phyloP scores from a whole-genome alignment of 164 flowering plant genomes.

The Magnolia kwangsiensis region DNA sequence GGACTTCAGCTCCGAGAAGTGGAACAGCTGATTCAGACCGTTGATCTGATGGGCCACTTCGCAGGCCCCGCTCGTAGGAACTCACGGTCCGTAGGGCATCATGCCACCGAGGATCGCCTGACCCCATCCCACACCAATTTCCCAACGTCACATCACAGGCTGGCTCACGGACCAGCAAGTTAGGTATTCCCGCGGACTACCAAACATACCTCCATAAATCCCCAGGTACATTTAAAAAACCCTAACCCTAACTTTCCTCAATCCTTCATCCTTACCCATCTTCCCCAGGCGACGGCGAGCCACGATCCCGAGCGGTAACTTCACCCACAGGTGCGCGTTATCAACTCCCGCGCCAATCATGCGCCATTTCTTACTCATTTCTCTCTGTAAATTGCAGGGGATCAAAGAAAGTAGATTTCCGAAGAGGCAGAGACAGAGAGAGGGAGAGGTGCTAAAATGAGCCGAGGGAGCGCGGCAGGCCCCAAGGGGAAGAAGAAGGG shows the following conservation, averaged over 20 bases:
- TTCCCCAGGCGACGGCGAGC: not conserved
- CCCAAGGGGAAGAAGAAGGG: slow-evolving; percentile 66
- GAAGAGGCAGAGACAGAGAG: not conserved
- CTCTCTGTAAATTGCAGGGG: not conserved
- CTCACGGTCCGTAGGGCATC: too few relatives aligned
- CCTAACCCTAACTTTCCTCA: not conserved
- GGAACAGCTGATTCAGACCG: too few relatives aligned
- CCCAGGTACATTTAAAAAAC: not conserved
- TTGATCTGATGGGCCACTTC: too few relatives aligned
- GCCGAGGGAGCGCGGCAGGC: slow-evolving; percentile 37
- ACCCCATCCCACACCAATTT: too few relatives aligned
- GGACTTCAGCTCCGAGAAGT: too few relatives aligned
- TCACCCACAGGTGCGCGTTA: not conserved
- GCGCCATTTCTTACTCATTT: not conserved
- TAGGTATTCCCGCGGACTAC: not conserved
- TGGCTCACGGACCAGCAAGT: not conserved
- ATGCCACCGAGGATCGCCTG: too few relatives aligned
- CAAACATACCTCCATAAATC: not conserved
- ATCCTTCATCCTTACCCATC: not conserved
- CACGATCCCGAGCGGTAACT: not conserved
- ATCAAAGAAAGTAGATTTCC: not conserved
- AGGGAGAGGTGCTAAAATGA: slow-evolving; percentile 30
- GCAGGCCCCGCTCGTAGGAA: too few relatives aligned
- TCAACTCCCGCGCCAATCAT: not conserved
- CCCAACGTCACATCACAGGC: too few relatives aligned